Conservation (phyloP, 2,329 filamentous ascomycete genomes). For the Colletotrichum limetticola region DNA sequence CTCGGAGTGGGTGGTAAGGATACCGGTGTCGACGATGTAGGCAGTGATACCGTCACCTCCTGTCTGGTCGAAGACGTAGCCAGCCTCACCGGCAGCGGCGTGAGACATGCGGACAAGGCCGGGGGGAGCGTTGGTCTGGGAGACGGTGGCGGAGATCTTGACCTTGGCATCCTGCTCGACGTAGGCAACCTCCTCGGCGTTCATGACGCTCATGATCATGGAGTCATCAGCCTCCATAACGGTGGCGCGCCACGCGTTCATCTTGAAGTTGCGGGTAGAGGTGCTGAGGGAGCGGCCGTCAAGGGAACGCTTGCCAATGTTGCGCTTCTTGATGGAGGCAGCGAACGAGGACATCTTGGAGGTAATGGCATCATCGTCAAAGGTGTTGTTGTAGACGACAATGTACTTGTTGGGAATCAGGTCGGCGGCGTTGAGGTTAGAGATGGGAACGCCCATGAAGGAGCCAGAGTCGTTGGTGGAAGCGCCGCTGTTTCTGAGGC, state of each 20-base stretch:
- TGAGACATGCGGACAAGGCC: conserved; percentile 66
- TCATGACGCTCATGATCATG: conserved; percentile 61
- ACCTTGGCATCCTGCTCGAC: conserved; percentile 65
- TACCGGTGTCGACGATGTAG: conserved; percentile 75
- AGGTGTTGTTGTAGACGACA: conserved; percentile 70
- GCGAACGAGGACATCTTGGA: conserved; percentile 61
- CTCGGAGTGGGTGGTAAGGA: conserved; percentile 64
- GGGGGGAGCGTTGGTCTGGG: conserved; percentile 63
- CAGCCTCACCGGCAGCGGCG: conserved; percentile 42
- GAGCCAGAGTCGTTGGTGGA: conserved; percentile 39
- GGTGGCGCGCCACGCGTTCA: conserved; percentile 64
- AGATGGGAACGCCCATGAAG: conserved; percentile 57
- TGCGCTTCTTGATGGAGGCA: conserved; percentile 64
- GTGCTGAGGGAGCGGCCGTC: conserved; percentile 60
- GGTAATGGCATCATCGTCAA: conserved; percentile 58
- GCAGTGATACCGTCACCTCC: conserved; percentile 67
- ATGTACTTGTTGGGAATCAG: conserved; percentile 70
- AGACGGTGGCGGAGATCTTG: conserved; percentile 53
- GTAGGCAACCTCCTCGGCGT: conserved; percentile 60
- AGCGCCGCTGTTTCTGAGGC: conserved; percentile 22
- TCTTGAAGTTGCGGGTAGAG: conserved; percentile 56
- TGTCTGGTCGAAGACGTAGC: conserved; percentile 63
- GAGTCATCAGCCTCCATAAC: conserved; percentile 61
- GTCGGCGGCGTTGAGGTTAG: conserved; percentile 59
- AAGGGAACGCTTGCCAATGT: conserved; percentile 62